Conservation (phyloP, 495 filamentous ascomycete genomes). For the Neurospora hispaniola region DNA sequence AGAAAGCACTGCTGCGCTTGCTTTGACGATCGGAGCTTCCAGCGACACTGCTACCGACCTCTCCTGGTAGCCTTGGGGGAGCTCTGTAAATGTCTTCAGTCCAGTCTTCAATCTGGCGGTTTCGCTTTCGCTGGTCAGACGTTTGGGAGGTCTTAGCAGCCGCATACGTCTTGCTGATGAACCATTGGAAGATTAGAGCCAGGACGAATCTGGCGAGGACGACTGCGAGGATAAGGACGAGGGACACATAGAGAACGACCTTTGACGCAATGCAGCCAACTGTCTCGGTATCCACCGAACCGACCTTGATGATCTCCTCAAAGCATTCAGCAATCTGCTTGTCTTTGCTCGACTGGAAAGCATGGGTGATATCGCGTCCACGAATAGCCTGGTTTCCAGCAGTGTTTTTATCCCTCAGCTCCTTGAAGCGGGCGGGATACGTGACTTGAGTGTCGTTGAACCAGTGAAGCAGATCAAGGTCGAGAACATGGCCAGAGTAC, state of each 20-base stretch:
- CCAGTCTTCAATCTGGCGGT: constrained; percentile 97
- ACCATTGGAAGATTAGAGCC: constrained; percentile 93
- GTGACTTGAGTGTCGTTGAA: constrained; percentile 79
- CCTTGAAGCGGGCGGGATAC: constrained; percentile 67
- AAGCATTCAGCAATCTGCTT: constrained; percentile 78
- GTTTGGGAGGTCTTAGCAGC: constrained; percentile 62
- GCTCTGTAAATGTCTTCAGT: constrained; percentile 93
- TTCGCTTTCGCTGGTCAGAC: constrained; percentile 64
- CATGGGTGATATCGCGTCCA: constrained; percentile 84
- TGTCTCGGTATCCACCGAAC: constrained; percentile 88
- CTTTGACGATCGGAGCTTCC: constrained; percentile 53
- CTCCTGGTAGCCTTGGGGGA: constrained; percentile 63
- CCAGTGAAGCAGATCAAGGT: constrained; percentile 85
- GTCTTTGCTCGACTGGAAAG: constrained; percentile 65
- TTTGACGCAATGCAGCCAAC: constrained; percentile 96
- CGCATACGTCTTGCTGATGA: constrained; percentile 71
- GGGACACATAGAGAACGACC: constrained; percentile 89
- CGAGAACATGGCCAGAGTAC: constrained; percentile 87
- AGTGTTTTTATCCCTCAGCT: constrained; percentile 46
- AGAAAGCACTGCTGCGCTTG: constrained; percentile 73
- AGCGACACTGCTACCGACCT: constrained; percentile 48
- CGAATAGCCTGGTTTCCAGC: constrained; percentile 57
- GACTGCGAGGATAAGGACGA: constrained; percentile 87
- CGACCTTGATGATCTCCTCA: constrained; percentile 87
- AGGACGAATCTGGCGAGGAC: constrained; percentile 79